Evolutionary conservation across 176 grass and related monocot genomes (phyloP), one percentile per base, ranked within the genome.

Genomic region (Musa beccarii): DNA sequence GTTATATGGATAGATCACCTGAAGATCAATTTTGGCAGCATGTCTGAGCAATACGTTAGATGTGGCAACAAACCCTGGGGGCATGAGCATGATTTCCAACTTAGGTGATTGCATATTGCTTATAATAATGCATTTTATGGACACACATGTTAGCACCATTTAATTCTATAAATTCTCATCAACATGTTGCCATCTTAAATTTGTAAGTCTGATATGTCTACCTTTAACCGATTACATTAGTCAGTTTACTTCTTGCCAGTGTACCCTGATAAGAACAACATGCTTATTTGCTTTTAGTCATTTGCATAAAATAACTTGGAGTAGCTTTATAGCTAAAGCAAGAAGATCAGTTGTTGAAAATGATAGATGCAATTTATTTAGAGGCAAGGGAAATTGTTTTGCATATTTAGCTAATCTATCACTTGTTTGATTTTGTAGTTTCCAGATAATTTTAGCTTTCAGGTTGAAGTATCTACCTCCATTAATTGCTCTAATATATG

Each of bases 1-100:
- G 90, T 99, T 54, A 78, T 94, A 80, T 89, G 85, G 65, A 99
- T 99, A 86, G 91, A 99, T 89, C 88, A 72, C 57, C 86, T 99
- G 90, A 99, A 89, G 85, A 85, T 98, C 71, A 87, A 93, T 85
- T 86, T 90, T 90, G 90, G 86, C 78, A 85, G 86, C 84, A 85
- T 98, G 84, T 75, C 84, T 80, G 84, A 89, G 63, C 83, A 80
- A 71, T 87, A 82, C 84, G 81, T 85, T 78, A 89, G 64, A 77
- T 61, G 82, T 83, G 81, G 71, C 61, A 72, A 86, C 54, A 94
- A 89, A 80, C 85, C 88, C 76, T 99, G 95, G 95, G 85, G 88
- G 29, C 77, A 80, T 63, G 90, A 99, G 61, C 95, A 99, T 82
- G 88, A 94, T 83, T 99, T 99, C 75, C 95, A 99, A 72, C 86